Evolutionary conservation across 2,329 filamentous ascomycete species (phyloP), one percentile per base, ranked within the genome.

Genomic region (Purpureocillium lavendulum): DNA sequence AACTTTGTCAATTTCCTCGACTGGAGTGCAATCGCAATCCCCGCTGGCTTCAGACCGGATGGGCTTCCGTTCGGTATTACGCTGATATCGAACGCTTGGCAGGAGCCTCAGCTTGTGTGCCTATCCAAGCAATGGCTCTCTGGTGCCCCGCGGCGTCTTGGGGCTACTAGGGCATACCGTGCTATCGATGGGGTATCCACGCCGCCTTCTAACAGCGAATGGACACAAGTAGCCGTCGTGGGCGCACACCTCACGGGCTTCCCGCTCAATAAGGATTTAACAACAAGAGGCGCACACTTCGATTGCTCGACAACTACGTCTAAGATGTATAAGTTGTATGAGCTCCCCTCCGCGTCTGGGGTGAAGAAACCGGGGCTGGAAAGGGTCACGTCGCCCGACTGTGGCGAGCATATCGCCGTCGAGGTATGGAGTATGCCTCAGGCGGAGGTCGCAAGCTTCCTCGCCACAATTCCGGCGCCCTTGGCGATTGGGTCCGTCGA

Each of bases 1-100:
- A 76, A 79, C 49, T 78, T 73, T 49, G 77, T 69, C 13, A 80
- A 80, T 47, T 72, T 80, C 21, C 54, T 80, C 14, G 75, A 80
- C 52, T 64, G 77, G 48, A 70, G 68, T 30, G 73, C 69, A 3
- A 48, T 75, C 9, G 65, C 70, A 1, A 61, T 77, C n/a, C 71
- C 73, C 2, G 73, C 73, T 1, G 68, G 68, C 2, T 63, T 61
- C 29, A 44, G 60, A 1, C 29, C 46, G 0, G 58, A 64, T 28
- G 58, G 57, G 0, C 48, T 65, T 7, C 61, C 62, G 1, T 65
- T 65, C 38, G 60, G 62, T 2, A 43, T 65, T 7, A 65, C 62
- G 0, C 43, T 65, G 2, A 61, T 65, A 6, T 56, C 60, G 3
- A 56, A 45, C 17, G 43, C 46, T 3, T 65, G 62, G 62, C 51